A percentile compares a stretch with the other conserved stretches of the same genome.
Conservation (phyloP, 805 yeast species). For the Ogataea ganodermae region DNA sequence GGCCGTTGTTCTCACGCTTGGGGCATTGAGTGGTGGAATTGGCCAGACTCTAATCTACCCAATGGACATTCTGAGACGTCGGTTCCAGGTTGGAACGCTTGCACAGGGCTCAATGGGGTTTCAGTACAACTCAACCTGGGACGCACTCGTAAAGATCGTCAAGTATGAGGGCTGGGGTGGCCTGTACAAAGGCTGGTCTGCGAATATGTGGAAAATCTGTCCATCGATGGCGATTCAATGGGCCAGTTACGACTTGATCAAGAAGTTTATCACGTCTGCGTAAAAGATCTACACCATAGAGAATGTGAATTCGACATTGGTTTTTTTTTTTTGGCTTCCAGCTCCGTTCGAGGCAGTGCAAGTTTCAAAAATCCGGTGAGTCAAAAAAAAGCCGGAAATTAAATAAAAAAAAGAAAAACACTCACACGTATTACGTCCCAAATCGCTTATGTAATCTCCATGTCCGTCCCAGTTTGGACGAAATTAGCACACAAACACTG, state of each 20-base stretch:
- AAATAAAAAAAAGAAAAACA: no score
- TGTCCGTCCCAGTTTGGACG: not conserved
- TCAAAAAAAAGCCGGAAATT: no score
- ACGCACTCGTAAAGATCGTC: constrained; percentile 73
- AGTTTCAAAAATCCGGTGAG: no score
- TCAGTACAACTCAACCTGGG: constrained; percentile 71
- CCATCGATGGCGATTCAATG: constrained; percentile 97
- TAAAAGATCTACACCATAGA: not conserved
- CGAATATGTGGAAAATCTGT: constrained; percentile 84
- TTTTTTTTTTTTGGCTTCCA: no score
- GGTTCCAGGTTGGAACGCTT: constrained; percentile 91
- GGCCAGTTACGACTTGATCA: constrained; percentile 77
- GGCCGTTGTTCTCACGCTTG: constrained; percentile 64
- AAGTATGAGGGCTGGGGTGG: constrained; percentile 73
- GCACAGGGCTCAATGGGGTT: constrained; percentile 77
- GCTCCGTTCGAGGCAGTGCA: not conserved
- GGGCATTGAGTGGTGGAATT: constrained; percentile 85
- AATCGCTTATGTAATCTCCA: not conserved
- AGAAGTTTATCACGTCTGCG: constrained; percentile 40
- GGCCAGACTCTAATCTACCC: constrained; percentile 94
- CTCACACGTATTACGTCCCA: not conserved
- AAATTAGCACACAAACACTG: not conserved
- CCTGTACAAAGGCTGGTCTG: constrained; percentile 71
- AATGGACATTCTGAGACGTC: constrained; percentile 80
- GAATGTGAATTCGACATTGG: no score